Percentiles rank a stretch among this genome's conserved stretches.
phyloP scores from a whole-genome alignment of 169 alveolate species.

The Amoebophrya sp. region DNA sequence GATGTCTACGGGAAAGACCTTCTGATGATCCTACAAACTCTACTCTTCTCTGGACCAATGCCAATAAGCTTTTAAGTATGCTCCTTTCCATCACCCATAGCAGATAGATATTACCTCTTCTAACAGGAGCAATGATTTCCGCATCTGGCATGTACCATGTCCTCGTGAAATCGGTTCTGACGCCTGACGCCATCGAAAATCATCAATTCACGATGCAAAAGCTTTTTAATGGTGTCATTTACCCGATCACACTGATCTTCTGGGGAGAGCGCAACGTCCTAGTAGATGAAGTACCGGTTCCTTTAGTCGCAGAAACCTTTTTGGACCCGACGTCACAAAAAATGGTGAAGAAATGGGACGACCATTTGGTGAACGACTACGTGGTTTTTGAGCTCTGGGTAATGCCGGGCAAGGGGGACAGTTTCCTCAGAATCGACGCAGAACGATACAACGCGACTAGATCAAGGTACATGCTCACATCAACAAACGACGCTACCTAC shows the following conservation, averaged over 20 bases:
- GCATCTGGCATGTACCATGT: neutral
- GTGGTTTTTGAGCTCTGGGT: neutral
- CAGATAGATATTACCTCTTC: too few relatives aligned
- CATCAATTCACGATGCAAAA: neutral
- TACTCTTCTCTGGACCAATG: too few relatives aligned
- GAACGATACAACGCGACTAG: neutral
- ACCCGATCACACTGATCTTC: neutral
- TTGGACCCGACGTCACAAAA: neutral
- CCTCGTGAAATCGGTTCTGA: neutral
- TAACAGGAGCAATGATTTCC: neutral
- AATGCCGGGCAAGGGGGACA: neutral
- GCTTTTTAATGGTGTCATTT: neutral
- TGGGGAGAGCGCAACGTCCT: conserved; percentile 12
- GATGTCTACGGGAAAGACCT: too few relatives aligned
- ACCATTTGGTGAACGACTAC: neutral
- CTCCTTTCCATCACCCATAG: too few relatives aligned
- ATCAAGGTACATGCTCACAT: neutral
- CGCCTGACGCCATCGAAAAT: neutral
- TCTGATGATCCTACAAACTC: too few relatives aligned
- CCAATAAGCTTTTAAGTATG: too few relatives aligned
- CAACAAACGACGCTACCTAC: neutral
- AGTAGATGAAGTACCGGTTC: neutral
- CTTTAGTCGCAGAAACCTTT: neutral
- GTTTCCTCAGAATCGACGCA: neutral
- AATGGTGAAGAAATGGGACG: neutral